These are phyloP conservation scores for Lecanicillium sp. DNA, from an alignment of 2,329 filamentous ascomycete genomes.

Conservation along the genomic window DNA sequence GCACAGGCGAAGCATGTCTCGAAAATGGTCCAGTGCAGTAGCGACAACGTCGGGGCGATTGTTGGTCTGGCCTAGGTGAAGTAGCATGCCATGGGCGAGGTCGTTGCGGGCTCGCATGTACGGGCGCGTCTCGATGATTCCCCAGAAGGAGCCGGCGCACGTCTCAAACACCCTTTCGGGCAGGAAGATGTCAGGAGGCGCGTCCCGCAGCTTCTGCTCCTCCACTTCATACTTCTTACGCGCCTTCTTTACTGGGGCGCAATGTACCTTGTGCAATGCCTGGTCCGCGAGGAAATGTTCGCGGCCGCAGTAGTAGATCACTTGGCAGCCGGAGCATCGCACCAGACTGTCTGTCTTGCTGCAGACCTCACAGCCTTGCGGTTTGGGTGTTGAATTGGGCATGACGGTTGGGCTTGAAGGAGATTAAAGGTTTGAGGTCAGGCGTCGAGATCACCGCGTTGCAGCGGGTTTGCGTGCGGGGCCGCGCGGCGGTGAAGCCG, in stretches of 20 bases:
- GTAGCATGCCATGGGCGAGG: conserved; percentile 23
- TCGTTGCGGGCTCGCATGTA: conserved; percentile 31
- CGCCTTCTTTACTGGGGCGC: conserved; percentile 26
- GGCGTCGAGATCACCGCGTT: too few species aligned
- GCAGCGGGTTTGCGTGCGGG: too few species aligned
- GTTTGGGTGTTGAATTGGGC: too few species aligned
- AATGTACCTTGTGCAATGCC: conserved; percentile 29
- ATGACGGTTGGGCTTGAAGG: too few species aligned
- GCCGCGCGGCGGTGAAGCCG: too few species aligned
- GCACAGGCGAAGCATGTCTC: conserved; percentile 36
- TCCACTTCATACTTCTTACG: conserved; percentile 21
- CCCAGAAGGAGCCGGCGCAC: conserved; percentile 34
- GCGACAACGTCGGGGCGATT: too few species aligned
- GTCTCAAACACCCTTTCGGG: conserved; percentile 29
- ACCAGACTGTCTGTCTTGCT: conserved; percentile 18
- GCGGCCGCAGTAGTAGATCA: conserved; percentile 35
- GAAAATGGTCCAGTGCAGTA: conserved; percentile 28
- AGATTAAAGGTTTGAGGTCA: too few species aligned
- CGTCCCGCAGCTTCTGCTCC: conserved; percentile 28
- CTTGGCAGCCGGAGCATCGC: conserved; percentile 34
- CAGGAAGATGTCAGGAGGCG: conserved; percentile 16
- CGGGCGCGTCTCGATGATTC: conserved; percentile 27
- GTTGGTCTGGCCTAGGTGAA: conserved; percentile 18
- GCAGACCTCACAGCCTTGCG: too few species aligned
- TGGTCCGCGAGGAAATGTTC: conserved; percentile 34